A percentile compares a stretch with the other conserved stretches of the same genome.
Conservation (phyloP, 768 basidiomycete genomes). For the Russula ochroleuca region DNA sequence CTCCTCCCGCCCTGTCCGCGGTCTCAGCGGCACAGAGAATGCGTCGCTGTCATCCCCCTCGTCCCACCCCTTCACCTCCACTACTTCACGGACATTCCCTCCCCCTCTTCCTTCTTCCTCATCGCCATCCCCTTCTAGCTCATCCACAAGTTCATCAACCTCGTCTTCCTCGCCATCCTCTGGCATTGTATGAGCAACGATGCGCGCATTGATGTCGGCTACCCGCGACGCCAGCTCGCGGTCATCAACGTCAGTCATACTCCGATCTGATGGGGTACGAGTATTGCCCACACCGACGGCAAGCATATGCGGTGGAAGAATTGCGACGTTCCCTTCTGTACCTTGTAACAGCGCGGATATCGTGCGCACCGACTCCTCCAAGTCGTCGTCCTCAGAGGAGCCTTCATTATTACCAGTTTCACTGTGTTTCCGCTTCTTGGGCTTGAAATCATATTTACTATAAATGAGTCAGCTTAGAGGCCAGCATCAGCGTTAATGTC, state of each 20-base stretch:
- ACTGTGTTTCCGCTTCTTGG: constrained; percentile 52
- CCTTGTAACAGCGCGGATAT: constrained; percentile 65
- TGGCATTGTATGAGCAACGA: constrained; percentile 67
- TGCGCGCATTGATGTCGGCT: constrained; percentile 75
- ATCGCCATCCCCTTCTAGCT: constrained; percentile 35
- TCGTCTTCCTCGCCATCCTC: constrained; percentile 48
- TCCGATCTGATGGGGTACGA: constrained; percentile 12
- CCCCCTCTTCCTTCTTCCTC: constrained; percentile 26
- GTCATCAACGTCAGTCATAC: constrained; percentile 7
- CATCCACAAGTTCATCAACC: constrained; percentile 36
- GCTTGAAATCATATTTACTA: constrained; percentile 77
- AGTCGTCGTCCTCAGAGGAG: constrained; percentile 47
- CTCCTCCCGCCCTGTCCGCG: constrained; percentile 57
- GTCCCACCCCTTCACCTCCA: constrained; percentile 30
- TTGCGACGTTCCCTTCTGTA: constrained; percentile 33
- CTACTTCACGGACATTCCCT: neutral
- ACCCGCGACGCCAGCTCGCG: constrained; percentile 52
- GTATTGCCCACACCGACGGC: constrained; percentile 18
- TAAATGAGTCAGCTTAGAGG: constrained; percentile 10
- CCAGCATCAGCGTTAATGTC: constrained; percentile 8
- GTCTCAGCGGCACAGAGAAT: constrained; percentile 68
- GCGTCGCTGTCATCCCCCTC: constrained; percentile 62
- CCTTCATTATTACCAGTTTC: constrained; percentile 39
- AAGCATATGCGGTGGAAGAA: constrained; percentile 16
- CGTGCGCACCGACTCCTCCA: constrained; percentile 71